Percentiles rank a stretch among this genome's conserved stretches.
phyloP scores from a whole-genome alignment of 371 early-diverging fungal species.

The Rhizopus sp. region DNA sequence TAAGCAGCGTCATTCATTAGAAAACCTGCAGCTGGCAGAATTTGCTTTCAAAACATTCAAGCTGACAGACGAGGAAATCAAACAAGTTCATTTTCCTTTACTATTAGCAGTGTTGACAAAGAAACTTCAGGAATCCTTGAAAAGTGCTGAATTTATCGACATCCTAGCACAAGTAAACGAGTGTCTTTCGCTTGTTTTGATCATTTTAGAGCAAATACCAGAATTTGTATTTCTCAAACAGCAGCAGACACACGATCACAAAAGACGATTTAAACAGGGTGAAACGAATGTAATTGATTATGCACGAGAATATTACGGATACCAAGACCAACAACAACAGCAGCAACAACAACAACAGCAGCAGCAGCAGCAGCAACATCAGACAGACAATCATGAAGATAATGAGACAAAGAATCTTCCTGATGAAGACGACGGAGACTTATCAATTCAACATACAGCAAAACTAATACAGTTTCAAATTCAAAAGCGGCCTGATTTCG shows the following conservation, averaged over 20 bases:
- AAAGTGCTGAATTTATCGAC: conserved; percentile 30
- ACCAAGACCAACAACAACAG: conserved; percentile 10
- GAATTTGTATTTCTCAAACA: conserved; percentile 25
- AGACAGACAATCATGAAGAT: conserved; percentile 4
- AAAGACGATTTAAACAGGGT: conserved; percentile 26
- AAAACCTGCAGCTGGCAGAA: conserved; percentile 58
- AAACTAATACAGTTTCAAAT: conserved; percentile 7
- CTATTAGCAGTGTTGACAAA: conserved; percentile 62
- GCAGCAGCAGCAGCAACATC: not conserved
- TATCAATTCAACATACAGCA: conserved; percentile 15
- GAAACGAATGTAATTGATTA: conserved; percentile 36
- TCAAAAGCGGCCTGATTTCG: conserved; percentile 33
- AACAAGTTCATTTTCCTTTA: conserved; percentile 78
- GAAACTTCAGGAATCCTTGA: conserved; percentile 49
- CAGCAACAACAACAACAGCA: not conserved
- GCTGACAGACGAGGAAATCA: conserved; percentile 79
- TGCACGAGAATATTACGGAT: conserved; percentile 39
- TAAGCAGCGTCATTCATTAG: conserved; percentile 11
- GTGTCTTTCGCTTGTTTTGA: conserved; percentile 31
- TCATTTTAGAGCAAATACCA: conserved; percentile 35
- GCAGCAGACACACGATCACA: not conserved
- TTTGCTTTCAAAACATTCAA: conserved; percentile 72
- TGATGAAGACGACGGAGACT: conserved; percentile 42
- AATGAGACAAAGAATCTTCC: conserved; percentile 4
- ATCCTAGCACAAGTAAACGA: conserved; percentile 33